Conservation (phyloP, 345 rosid genomes). For the Eutrema yunnanense region DNA sequence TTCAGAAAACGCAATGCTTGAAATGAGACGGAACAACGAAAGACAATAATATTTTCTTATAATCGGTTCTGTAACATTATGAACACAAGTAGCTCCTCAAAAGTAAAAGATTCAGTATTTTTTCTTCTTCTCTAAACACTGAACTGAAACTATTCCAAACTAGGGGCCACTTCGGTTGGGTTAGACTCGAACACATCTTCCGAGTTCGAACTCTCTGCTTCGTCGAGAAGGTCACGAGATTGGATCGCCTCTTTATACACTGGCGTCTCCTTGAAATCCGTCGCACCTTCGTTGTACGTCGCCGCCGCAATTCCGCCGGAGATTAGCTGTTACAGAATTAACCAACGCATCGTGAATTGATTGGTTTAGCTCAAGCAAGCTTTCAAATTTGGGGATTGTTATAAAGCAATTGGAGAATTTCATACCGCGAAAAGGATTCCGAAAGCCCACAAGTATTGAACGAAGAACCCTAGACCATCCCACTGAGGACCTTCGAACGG, state of each 20-base stretch:
- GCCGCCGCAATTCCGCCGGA: constrained; percentile 81
- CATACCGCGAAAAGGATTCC: constrained; percentile 74
- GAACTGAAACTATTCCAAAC: constrained; percentile 56
- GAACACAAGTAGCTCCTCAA: constrained; percentile 10
- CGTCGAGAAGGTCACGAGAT: constrained; percentile 68
- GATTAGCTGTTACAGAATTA: constrained; percentile 42
- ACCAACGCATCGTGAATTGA: neutral
- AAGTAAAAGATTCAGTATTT: constrained; percentile 5
- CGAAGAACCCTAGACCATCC: constrained; percentile 78
- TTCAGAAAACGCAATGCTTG: neutral
- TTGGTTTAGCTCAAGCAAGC: neutral
- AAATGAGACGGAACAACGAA: neutral
- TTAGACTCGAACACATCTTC: constrained; percentile 94
- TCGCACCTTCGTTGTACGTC: constrained; percentile 87
- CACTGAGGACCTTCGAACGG: constrained; percentile 85
- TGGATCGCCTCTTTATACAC: constrained; percentile 72
- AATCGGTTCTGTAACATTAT: constrained; percentile 25
- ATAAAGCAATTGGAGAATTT: neutral
- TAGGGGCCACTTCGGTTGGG: constrained; percentile 95
- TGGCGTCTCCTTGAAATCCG: constrained; percentile 87
- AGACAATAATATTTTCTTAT: neutral
- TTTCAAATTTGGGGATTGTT: neutral
- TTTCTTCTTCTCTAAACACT: neutral
- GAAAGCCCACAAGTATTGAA: constrained; percentile 88
- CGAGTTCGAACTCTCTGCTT: constrained; percentile 57